These are phyloP conservation scores for Helianthus annuus DNA, from an alignment of 129 eudicot genomes.

Conservation along the genomic window DNA sequence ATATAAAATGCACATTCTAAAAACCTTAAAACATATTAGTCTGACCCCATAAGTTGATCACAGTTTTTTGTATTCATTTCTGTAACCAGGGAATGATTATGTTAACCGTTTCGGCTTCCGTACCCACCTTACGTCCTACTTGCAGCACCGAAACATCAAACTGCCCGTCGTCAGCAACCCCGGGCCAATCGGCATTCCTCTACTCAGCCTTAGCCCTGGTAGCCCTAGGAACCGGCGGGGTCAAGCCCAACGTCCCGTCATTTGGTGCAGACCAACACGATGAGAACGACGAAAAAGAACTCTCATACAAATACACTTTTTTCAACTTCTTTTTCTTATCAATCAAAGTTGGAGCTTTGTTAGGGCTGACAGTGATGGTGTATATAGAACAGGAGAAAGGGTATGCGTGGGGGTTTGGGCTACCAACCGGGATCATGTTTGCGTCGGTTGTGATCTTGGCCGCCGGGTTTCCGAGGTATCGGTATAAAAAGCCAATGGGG, in stretches of 20 bases:
- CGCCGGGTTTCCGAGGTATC: constrained; percentile 54
- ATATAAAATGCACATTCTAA: neutral
- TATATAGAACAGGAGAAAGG: constrained; percentile 62
- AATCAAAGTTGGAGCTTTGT: constrained; percentile 69
- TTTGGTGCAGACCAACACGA: constrained; percentile 95
- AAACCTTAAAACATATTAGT: neutral
- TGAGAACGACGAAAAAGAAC: constrained; percentile 58
- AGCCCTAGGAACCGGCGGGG: constrained; percentile 94
- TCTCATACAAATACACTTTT: constrained; percentile 54
- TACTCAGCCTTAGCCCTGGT: constrained; percentile 65
- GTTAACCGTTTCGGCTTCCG: constrained; percentile 66
- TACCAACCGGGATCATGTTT: constrained; percentile 56
- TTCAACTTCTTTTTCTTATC: constrained; percentile 86
- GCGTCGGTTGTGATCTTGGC: constrained; percentile 52
- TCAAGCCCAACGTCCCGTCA: constrained; percentile 86
- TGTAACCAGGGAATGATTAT: constrained; percentile 71
- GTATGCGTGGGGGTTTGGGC: constrained; percentile 80
- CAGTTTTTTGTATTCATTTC: neutral
- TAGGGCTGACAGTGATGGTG: constrained; percentile 76
- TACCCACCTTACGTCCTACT: constrained; percentile 60
- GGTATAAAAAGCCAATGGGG: constrained; percentile 82
- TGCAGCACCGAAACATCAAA: constrained; percentile 48
- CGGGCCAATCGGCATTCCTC: constrained; percentile 59
- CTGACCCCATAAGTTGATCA: neutral
- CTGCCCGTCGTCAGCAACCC: constrained; percentile 60